Percentiles rank a stretch among this genome's conserved stretches.
These are phyloP conservation scores for Lizonia empirigonia DNA, from an alignment of 2,329 filamentous ascomycete species.

Conservation along the genomic window DNA sequence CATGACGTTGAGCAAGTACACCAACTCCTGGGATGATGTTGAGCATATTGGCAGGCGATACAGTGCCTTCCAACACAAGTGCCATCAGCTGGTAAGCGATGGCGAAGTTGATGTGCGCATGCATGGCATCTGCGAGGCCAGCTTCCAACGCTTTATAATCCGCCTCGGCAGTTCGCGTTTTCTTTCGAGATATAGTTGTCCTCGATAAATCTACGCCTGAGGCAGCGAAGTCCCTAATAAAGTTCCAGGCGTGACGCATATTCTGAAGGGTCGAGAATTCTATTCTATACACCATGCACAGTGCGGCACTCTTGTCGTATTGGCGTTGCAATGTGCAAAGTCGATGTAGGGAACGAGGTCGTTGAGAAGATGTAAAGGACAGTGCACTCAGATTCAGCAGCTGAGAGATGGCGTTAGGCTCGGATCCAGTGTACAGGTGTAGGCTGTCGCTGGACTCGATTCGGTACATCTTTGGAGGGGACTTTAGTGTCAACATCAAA, in stretches of 20 bases:
- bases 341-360: constrained; percentile 29
- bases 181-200: constrained; percentile 53
- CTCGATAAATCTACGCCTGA: constrained; percentile 22
- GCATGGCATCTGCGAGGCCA: background rate
- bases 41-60: constrained; percentile 24
- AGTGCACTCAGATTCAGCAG: constrained; percentile 4
- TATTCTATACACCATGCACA: constrained; percentile 59
- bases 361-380: constrained; percentile 6
- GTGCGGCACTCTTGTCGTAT: constrained; percentile 50
- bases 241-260: constrained; percentile 44
- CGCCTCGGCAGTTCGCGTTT: constrained; percentile 61
- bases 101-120: constrained; percentile 11
- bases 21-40: constrained; percentile 29
- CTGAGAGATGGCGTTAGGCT: background rate
- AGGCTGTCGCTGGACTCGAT: constrained; percentile 26
- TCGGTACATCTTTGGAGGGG: constrained; percentile 49
- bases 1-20: constrained; percentile 45
- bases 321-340: constrained; percentile 45
- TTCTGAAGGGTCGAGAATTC: constrained; percentile 24
- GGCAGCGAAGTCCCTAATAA: constrained; percentile 34
- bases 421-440: constrained; percentile 25
- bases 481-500: constrained; percentile 47
- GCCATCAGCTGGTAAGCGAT: constrained; percentile 34
- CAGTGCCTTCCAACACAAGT: constrained; percentile 32
- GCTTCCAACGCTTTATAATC: constrained; percentile 47